Conservation (phyloP, 139 green algal species). For the Micractinium conductrix region DNA sequence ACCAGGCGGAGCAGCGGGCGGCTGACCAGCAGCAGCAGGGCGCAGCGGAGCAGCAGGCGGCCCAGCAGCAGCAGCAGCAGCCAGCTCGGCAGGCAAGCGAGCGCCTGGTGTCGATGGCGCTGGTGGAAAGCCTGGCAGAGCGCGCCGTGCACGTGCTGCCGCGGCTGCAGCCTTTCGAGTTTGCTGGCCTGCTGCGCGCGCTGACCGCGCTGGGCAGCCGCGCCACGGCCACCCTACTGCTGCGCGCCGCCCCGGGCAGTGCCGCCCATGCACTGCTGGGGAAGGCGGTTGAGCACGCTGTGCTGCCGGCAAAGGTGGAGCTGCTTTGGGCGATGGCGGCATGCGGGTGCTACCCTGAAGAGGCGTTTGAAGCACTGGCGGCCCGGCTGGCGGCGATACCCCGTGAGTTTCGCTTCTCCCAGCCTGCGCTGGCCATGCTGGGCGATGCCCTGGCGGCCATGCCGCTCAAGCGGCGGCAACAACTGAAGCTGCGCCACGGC, state of each 20-base stretch:
- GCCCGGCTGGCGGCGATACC: not conserved
- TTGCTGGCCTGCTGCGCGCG: not conserved
- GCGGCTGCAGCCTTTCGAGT: conserved; percentile 15
- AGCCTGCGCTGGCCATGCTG: not conserved
- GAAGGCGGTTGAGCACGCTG: not conserved
- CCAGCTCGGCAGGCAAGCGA: not conserved
- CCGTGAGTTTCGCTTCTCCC: not conserved
- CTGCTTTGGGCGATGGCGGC: conserved; percentile 25
- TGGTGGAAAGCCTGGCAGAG: not conserved
- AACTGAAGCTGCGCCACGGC: not conserved
- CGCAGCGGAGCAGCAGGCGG: not conserved
- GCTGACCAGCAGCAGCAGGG: not conserved
- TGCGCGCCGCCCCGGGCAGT: not conserved
- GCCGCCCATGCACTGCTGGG: not conserved
- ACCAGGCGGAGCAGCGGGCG: not conserved
- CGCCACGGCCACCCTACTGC: not conserved
- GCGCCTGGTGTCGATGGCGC: not conserved
- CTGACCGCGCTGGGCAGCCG: not conserved
- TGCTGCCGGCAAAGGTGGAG: not conserved
- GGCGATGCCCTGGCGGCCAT: conserved; percentile 7
- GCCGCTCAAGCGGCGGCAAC: not conserved
- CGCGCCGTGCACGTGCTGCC: not conserved
- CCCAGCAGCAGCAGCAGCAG: not conserved
- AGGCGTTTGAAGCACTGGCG: not conserved
- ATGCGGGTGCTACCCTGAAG: not conserved